Percentiles rank a stretch among this genome's conserved stretches.
phyloP scores from a whole-genome alignment of 75 land plant species.

The Azolla pinnata region DNA sequence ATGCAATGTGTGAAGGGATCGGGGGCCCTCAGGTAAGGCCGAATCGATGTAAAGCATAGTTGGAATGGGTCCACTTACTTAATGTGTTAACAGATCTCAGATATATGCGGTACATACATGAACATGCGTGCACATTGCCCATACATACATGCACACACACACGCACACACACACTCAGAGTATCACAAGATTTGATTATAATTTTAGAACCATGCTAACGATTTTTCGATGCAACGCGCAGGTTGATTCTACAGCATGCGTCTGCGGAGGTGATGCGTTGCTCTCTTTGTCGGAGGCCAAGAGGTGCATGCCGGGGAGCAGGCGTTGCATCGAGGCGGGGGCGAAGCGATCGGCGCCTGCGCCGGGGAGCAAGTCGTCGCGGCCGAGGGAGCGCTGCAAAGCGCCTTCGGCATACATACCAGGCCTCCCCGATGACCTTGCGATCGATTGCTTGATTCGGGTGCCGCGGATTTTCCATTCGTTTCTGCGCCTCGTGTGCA shows the following conservation, averaged over 20 bases:
- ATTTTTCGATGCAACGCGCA: too few species aligned
- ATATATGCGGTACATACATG: too few species aligned
- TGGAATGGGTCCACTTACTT: too few species aligned
- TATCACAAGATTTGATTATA: too few species aligned
- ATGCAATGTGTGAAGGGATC: too few species aligned
- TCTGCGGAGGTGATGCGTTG: constrained; percentile 64
- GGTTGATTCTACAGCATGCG: constrained; percentile 77
- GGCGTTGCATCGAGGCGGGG: constrained; percentile 48
- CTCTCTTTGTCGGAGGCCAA: constrained; percentile 52
- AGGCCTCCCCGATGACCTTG: constrained; percentile 84
- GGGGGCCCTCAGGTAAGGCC: too few species aligned
- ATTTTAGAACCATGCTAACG: too few species aligned
- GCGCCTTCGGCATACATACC: constrained; percentile 51
- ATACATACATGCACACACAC: too few species aligned
- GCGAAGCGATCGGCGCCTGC: constrained; percentile 43
- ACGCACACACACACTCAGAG: too few species aligned
- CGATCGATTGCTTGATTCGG: constrained; percentile 71
- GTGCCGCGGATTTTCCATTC: constrained; percentile 61
- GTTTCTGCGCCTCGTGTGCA: constrained; percentile 65
- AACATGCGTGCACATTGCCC: too few species aligned
- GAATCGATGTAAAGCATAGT: too few species aligned
- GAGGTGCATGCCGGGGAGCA: constrained; percentile 50
- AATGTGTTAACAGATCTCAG: too few species aligned
- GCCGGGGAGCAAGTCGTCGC: constrained; percentile 25
- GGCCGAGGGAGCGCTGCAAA: constrained; percentile 34